Evolutionary conservation across 2,329 filamentous ascomycete genomes (phyloP).

Genomic region (Fusarium buxicola): DNA sequence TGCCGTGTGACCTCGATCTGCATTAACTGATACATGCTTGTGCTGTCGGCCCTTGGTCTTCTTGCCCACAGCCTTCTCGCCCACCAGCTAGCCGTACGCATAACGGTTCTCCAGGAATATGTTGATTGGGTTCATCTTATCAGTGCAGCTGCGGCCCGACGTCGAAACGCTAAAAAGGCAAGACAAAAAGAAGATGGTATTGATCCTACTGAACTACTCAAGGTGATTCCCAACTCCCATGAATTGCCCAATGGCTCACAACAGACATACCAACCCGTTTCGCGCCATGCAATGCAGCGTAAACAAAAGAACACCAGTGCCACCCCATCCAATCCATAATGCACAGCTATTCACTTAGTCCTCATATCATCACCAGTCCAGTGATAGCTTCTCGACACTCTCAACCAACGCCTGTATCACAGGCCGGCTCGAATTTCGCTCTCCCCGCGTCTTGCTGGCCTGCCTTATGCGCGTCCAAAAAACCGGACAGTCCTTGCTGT

Average conservation of each 20-base stretch:
- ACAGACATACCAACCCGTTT: background rate
- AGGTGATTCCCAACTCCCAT: background rate
- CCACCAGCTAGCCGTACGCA: too few species aligned
- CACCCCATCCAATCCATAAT: constrained; percentile 2
- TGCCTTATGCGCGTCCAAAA: constrained; percentile 84
- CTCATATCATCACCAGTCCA: constrained; percentile 50
- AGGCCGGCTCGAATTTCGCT: constrained; percentile 50
- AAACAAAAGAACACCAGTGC: background rate
- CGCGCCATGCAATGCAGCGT: constrained; percentile 19
- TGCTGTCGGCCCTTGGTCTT: too few species aligned
- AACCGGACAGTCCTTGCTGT: constrained; percentile 91
- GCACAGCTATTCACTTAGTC: background rate
- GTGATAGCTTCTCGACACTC: constrained; percentile 39
- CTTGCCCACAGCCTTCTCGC: too few species aligned
- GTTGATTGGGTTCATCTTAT: too few species aligned
- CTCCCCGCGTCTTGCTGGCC: constrained; percentile 57
- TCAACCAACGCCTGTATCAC: constrained; percentile 50
- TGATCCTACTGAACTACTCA: background rate
- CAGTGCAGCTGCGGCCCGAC: too few species aligned
- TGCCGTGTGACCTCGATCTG: background rate
- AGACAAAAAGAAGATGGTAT: too few species aligned
- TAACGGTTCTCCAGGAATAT: too few species aligned
- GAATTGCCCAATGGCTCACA: background rate
- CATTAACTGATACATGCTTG: too few species aligned
- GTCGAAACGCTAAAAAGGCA: too few species aligned